phyloP scores from a whole-genome alignment of 768 basidiomycete species.

The Crucibulum laeve region DNA sequence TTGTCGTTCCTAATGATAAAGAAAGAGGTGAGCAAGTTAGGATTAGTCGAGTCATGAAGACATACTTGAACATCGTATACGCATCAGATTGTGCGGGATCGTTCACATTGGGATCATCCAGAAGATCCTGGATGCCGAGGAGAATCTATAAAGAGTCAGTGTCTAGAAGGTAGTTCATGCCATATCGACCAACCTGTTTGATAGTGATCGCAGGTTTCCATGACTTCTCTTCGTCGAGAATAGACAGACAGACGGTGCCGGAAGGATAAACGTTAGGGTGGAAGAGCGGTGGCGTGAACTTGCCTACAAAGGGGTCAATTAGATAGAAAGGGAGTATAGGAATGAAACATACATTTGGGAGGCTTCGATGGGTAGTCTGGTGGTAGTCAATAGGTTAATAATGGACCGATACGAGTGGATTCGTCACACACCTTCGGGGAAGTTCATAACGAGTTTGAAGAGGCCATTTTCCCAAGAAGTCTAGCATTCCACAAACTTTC shows the following conservation, averaged over 20 bases:
- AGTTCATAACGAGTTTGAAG: conserved; percentile 89
- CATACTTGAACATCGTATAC: conserved; percentile 98
- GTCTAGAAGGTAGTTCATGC: neutral
- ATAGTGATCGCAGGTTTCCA: conserved; percentile 99
- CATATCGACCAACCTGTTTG: conserved; percentile 67
- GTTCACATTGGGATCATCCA: conserved; percentile 93
- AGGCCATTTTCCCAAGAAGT: conserved; percentile 97
- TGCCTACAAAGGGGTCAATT: conserved; percentile 50
- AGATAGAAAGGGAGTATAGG: neutral
- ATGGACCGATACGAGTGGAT: neutral
- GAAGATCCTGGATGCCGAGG: conserved; percentile 91
- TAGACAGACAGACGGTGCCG: conserved; percentile 96
- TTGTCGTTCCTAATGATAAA: conserved; percentile 75
- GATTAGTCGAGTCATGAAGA: conserved; percentile 7
- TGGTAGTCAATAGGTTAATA: neutral
- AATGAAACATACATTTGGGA: conserved; percentile 67
- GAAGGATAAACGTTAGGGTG: conserved; percentile 99
- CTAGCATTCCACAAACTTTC: conserved; percentile 32
- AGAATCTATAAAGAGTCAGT: conserved; percentile 59
- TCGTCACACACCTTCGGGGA: conserved; percentile 86
- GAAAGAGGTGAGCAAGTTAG: conserved; percentile 8
- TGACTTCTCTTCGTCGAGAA: conserved; percentile 96
- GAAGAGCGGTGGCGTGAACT: conserved; percentile 93
- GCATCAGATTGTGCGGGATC: conserved; percentile 99
- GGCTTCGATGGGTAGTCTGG: conserved; percentile 94